Percentiles rank a stretch among this genome's conserved stretches.
Evolutionary conservation across 768 basidiomycete species (phyloP).

Genomic region (Russula vinacea): DNA sequence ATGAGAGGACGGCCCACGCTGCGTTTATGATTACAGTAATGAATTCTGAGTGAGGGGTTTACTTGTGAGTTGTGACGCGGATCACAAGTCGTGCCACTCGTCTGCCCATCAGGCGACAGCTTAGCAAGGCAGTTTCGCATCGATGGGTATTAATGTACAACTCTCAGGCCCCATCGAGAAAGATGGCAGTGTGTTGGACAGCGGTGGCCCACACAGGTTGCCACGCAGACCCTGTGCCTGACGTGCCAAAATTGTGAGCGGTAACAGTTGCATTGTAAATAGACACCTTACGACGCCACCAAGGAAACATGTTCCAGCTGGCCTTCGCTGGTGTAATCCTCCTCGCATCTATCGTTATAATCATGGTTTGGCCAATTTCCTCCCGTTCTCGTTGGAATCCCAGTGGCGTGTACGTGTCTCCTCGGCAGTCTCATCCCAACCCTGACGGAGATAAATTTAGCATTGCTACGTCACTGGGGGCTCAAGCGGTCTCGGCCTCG

Average conservation of each 20-base stretch:
- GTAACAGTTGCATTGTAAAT: background rate
- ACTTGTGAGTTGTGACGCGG: too few species aligned
- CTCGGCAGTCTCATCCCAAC: background rate
- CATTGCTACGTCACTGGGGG: conserved; percentile 87
- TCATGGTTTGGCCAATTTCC: conserved; percentile 30
- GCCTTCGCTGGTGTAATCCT: background rate
- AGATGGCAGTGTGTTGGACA: background rate
- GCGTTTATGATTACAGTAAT: background rate
- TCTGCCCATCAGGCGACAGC: background rate
- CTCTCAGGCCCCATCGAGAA: background rate
- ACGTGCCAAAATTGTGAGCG: too few species aligned
- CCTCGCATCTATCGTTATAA: conserved; percentile 14
- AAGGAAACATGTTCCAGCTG: conserved; percentile 3
- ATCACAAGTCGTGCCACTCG: background rate
- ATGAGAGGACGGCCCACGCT: background rate
- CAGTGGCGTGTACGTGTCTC: conserved; percentile 30
- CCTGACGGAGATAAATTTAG: conserved; percentile 40
- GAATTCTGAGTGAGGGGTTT: background rate
- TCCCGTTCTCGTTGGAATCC: conserved; percentile 35
- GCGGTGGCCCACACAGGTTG: too few species aligned
- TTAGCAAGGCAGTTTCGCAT: too few species aligned
- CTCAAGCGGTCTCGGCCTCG: conserved; percentile 74
- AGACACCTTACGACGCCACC: background rate
- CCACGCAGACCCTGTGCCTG: too few species aligned
- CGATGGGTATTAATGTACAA: background rate